phyloP scores from a whole-genome alignment of 2,329 filamentous ascomycete genomes.

The Penicillium sp. region DNA sequence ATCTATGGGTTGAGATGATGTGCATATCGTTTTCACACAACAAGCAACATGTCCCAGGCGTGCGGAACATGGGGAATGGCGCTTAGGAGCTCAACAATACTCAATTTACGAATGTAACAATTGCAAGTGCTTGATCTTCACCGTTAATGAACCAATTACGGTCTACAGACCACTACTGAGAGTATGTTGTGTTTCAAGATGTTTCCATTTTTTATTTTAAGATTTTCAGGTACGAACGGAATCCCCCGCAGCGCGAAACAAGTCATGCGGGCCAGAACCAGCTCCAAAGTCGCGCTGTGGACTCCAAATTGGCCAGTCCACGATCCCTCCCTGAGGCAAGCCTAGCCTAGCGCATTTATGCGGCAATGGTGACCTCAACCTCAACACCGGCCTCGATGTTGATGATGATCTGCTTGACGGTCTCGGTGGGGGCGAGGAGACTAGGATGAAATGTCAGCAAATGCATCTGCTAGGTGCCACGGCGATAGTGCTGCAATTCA shows the following conservation, averaged over 20 bases:
- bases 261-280: slow-evolving; percentile 18
- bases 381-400: slow-evolving; percentile 56
- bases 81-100: not conserved
- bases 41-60: not conserved
- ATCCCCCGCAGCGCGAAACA: slow-evolving; percentile 27
- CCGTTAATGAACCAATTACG: slow-evolving; percentile 1
- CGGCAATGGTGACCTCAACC: slow-evolving; percentile 55
- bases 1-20: not conserved
- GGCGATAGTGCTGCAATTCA: not conserved
- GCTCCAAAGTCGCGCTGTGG: slow-evolving; percentile 16
- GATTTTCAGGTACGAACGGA: slow-evolving; percentile 33
- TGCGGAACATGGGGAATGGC: slow-evolving; percentile 2
- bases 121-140: not conserved
- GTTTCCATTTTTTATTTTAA: slow-evolving; percentile 34
- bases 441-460: slow-evolving; percentile 43
- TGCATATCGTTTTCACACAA: not conserved
- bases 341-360: slow-evolving; percentile 39
- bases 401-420: slow-evolving; percentile 56
- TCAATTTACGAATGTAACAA: not conserved
- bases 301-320: slow-evolving; percentile 20
- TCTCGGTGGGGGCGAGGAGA: slow-evolving; percentile 94
- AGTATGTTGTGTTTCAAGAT: slow-evolving; percentile 25
- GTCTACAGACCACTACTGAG: not conserved
- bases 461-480: not conserved
- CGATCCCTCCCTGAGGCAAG: slow-evolving; percentile 26